Conservation (phyloP, 352 stramenopile species). For the Globisporangium paddicum region DNA sequence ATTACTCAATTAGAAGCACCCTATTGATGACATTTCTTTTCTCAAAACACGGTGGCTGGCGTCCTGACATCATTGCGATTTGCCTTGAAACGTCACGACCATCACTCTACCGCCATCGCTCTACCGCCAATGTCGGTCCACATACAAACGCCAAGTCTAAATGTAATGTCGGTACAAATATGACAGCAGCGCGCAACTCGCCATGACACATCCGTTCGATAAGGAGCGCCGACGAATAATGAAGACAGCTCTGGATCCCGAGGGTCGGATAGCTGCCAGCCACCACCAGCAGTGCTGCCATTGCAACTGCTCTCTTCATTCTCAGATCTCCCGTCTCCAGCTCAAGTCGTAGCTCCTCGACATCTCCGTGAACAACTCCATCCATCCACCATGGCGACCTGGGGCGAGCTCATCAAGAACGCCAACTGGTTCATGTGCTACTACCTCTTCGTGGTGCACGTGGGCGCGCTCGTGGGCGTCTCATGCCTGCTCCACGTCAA, state of each 20-base stretch:
- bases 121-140: background rate
- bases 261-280: background rate
- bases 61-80: conserved; percentile 1
- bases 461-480: conserved; percentile 88
- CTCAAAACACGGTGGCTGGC: background rate
- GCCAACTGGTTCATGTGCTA: conserved; percentile 98
- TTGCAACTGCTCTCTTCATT: background rate
- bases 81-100: background rate
- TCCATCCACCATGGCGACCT: conserved; percentile 8
- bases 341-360: background rate
- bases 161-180: background rate
- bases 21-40: background rate
- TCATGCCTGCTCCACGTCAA: conserved; percentile 74
- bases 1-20: too few species aligned
- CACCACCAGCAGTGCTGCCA: background rate
- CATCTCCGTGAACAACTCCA: background rate
- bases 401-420: conserved; percentile 44
- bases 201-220: conserved; percentile 2
- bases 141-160: background rate
- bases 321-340: background rate
- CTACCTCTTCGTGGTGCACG: conserved; percentile 95
- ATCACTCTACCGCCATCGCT: background rate
- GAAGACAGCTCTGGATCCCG: background rate
- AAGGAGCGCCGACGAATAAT: background rate
- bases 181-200: background rate